Percentiles rank a stretch among this genome's conserved stretches.
phyloP scores from a whole-genome alignment of 257 asterid species.

The Solanum dulcamara region DNA sequence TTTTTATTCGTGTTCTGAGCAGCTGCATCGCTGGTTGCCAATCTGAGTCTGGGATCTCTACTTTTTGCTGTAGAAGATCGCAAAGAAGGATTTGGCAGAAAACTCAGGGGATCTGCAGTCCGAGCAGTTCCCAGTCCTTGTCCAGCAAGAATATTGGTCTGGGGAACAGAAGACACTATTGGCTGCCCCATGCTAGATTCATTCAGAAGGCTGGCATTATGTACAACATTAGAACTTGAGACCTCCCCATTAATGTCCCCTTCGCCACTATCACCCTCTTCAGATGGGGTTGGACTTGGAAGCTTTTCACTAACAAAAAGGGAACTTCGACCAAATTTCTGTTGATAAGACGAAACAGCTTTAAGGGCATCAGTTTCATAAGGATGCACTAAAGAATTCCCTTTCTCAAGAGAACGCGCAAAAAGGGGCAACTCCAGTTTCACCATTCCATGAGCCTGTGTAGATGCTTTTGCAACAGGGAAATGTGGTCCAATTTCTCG shows the following conservation, averaged over 20 bases:
- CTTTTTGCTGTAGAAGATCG: conserved; percentile 49
- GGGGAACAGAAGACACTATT: conserved; percentile 28
- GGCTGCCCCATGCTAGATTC: conserved; percentile 17
- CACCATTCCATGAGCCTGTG: conserved; percentile 27
- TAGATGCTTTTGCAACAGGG: conserved; percentile 40
- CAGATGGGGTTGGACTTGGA: conserved; percentile 99
- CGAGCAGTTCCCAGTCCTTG: conserved; percentile 23
- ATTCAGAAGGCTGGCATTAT: conserved; percentile 15
- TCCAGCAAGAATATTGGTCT: conserved; percentile 19
- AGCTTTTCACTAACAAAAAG: conserved; percentile 46
- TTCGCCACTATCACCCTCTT: conserved; percentile 56
- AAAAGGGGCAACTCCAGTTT: conserved; percentile 80
- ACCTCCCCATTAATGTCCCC: conserved; percentile 63
- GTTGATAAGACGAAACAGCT: conserved; percentile 94
- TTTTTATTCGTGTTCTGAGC: conserved; percentile 13
- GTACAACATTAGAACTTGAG: conserved; percentile 37
- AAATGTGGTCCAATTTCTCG: conserved; percentile 43
- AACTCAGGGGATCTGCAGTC: conserved; percentile 19
- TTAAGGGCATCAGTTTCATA: conserved; percentile 88
- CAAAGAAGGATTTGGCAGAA: conserved; percentile 23
- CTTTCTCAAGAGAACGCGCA: conserved; percentile 30
- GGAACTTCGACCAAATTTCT: conserved; percentile 67
- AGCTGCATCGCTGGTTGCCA: conserved; percentile 40
- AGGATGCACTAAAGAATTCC: conserved; percentile 43
- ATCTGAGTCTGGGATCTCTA: conserved; percentile 93